Evolutionary conservation across 768 basidiomycete species (phyloP), one percentile per base, ranked within the genome.

Genomic region (Lentinula lateritia): DNA sequence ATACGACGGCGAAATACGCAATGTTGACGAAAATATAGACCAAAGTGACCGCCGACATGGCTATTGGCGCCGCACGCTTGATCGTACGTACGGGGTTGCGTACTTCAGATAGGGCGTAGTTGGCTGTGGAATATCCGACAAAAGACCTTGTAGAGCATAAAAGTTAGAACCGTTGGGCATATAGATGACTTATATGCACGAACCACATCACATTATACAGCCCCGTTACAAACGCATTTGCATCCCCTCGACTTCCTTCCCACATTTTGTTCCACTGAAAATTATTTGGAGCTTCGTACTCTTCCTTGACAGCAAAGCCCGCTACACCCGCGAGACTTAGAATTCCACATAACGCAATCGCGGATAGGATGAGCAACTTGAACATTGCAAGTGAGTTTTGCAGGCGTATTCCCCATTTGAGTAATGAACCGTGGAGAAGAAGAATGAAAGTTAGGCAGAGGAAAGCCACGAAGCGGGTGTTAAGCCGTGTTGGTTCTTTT

Each of bases 131-230:
- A 68, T 90, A 92, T 0, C 90, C 90, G 52, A 82, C 78, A 67
- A 84, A 89, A 0, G 87, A 85, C 88, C 88, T 89, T 18, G 16
- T 28, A 45, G 15, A 16, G 52, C 23, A 59, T 36, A 39, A 18
- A 35, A 45, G 32, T 9, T 39, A 9, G 52, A 18, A 32, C 18
- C 20, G 6, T 9, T 34, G 3, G 18, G 23, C 20, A 60, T 15
- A 15, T 41, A 43, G 6, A 36, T 7, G 9, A 28, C n/a, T 6
- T 16, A 20, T 10, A 28, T 28, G 28, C 28, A 60, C 74, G 8
- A 58, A 88, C 89, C 89, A 91, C 23, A 88, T 86, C 46, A 90
- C 86, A 63, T 80, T 86, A 68, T 88, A 89, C 35, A 91, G 72
- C 3, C 85, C 88, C 12, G 75, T 81, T 0, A 84, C 81, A 66